Evolutionary conservation across 2,329 filamentous ascomycete genomes (phyloP).

Genomic region (Pseudocercospora ulei): DNA sequence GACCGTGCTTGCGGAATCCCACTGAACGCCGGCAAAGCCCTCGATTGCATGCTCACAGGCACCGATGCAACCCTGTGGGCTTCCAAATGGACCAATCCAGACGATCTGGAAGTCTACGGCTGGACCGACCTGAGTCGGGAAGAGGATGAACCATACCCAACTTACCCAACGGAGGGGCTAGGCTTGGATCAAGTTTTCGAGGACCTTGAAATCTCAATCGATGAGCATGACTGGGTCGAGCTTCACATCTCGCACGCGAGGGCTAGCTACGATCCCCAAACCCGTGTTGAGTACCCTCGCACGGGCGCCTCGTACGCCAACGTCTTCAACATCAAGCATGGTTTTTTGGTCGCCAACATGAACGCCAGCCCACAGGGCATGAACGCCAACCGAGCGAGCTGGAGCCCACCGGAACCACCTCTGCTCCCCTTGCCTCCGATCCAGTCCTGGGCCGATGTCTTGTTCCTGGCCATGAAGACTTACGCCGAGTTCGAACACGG

Average conservation of each 20-base stretch:
- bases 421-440: neutral
- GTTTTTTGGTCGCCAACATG: neutral
- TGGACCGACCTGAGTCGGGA: neutral
- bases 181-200: neutral
- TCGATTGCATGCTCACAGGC: neutral
- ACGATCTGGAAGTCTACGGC: neutral
- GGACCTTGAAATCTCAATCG: neutral
- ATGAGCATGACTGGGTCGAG: neutral
- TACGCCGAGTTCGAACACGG: neutral
- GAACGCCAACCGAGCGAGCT: neutral
- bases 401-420: neutral
- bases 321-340: neutral
- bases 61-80: neutral
- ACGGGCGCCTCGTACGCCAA: neutral
- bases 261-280: neutral
- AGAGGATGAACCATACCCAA: neutral
- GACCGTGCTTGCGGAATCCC: neutral
- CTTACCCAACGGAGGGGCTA: neutral
- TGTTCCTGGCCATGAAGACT: neutral
- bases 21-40: neutral
- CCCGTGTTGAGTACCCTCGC: neutral
- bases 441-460: neutral
- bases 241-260: neutral
- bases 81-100: neutral
- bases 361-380: neutral